Percentiles rank a stretch among this genome's conserved stretches.
Evolutionary conservation across 768 basidiomycete species (phyloP).

Genomic region (Mycena olivaceomarginata): DNA sequence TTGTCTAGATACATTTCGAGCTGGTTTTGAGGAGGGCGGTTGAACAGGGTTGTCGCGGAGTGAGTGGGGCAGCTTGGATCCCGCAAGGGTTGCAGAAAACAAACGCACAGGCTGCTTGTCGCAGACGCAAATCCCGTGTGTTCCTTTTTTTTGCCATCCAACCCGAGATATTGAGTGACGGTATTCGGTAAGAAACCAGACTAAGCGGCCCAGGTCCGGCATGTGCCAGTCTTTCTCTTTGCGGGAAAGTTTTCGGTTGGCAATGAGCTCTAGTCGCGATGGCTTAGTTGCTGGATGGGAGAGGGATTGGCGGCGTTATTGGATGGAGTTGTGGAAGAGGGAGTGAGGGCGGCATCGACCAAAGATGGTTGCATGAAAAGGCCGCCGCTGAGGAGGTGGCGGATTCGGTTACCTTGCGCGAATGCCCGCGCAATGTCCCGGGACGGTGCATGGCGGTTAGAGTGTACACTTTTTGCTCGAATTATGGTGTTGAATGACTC

Average conservation of each 20-base stretch:
- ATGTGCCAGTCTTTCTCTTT: neutral
- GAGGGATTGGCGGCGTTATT: neutral
- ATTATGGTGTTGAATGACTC: too few species aligned
- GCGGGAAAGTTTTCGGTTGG: neutral
- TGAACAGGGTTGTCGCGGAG: neutral
- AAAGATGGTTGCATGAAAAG: too few species aligned
- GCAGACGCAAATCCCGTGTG: neutral
- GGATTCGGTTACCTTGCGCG: too few species aligned
- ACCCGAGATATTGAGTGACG: neutral
- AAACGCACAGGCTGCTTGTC: neutral
- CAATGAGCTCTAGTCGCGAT: neutral
- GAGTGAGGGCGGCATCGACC: too few species aligned
- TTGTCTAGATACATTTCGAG: neutral
- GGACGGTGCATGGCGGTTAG: too few species aligned
- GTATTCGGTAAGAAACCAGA: neutral
- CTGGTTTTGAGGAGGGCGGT: neutral
- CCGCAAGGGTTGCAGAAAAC: neutral
- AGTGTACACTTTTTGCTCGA: too few species aligned
- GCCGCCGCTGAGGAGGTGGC: too few species aligned
- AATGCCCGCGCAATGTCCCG: too few species aligned
- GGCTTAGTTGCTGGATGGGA: neutral
- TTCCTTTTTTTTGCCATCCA: neutral
- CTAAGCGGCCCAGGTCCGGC: neutral
- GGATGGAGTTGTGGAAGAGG: too few species aligned
- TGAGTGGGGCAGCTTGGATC: neutral